phyloP scores from a whole-genome alignment of 768 basidiomycete genomes.

The Epithele typhae region DNA sequence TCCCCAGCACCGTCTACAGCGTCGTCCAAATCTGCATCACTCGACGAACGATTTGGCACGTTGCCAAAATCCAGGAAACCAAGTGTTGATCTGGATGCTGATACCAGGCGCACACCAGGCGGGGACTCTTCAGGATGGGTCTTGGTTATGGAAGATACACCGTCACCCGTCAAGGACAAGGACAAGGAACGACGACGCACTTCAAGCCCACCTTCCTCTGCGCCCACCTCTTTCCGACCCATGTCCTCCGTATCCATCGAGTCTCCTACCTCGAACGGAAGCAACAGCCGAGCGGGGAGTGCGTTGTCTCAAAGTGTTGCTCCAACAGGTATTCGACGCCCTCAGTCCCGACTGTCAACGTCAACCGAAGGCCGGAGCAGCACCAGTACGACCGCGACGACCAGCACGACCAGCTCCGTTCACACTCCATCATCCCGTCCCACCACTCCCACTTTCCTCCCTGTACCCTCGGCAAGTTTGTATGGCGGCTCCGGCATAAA shows the following conservation, averaged over 20 bases:
- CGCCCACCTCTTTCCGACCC: conserved; percentile 49
- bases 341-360: conserved; percentile 70
- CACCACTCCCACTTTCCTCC: conserved; percentile 71
- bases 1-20: conserved; percentile 18
- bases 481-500: conserved; percentile 48
- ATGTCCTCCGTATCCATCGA: conserved; percentile 37
- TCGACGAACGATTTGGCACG: conserved; percentile 25
- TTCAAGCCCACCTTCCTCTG: conserved; percentile 51
- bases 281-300: conserved; percentile 37
- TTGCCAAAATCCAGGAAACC: conserved; percentile 19
- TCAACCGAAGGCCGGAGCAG: conserved; percentile 41
- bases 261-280: conserved; percentile 33
- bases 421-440: conserved; percentile 68
- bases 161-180: conserved; percentile 57
- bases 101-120: conserved; percentile 41
- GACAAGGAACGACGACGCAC: conserved; percentile 54
- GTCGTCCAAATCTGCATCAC: conserved; percentile 16
- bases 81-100: conserved; percentile 24
- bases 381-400: conserved; percentile 48
- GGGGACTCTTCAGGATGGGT: conserved; percentile 81
- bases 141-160: conserved; percentile 84
- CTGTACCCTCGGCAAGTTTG: conserved; percentile 54
- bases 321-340: conserved; percentile 50
- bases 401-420: conserved; percentile 59
- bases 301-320: conserved; percentile 38